Base-by-base conservation (phyloP, 1,284 basidiomycete species). In the Clitocybe nebularis region DNA sequence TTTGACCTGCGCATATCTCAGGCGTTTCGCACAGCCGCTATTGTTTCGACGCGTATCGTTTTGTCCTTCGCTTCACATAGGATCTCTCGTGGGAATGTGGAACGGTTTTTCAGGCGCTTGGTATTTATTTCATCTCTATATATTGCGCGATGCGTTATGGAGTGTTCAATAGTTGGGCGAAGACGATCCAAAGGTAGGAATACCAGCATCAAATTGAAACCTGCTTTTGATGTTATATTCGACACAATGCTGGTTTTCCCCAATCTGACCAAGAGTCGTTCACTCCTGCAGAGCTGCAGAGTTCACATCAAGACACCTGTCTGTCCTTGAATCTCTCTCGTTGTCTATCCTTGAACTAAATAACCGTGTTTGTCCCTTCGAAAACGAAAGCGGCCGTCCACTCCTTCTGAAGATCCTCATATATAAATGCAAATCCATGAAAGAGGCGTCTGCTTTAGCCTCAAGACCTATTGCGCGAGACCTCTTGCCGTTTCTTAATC, bases 141-240 rank as follows among this genome's bases (percentile, higher is more conserved):
- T 16, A 29, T 39, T 32, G 26, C 26, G 20, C 24, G 19, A 10
- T 17, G 16, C 7, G 29, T 39, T 6, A 20, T 11, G 11, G 26
- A 29, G 17, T 39, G 38, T 19, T 28, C 20, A 13, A 16, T 39
- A 20, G 19, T 17, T 3, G 17, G 19, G 10, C 17, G 38, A 16
- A 39, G 17, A 21, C 17, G 19, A 17, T 17, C 26, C 3, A 19
- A 19, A 21, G 20, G 19, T 16, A 29, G 16, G 4, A 29, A 20
- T 19, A 39, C 26, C 16, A 29, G 9, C 2, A 17, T 20, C 17
- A 17, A 29, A 9, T n/a, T n/a, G n/a, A n/a, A n/a, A n/a, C 10
- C 16, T n/a, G 29, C 38, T 4, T 17, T 39, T 1, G 38, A 39
- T 5, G 6, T 14, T 10, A 39, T 39, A 19, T 39, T 25, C 38